Conservation (phyloP, 192 early-diverging fungal genomes). For the Geranomyces variabilis region DNA sequence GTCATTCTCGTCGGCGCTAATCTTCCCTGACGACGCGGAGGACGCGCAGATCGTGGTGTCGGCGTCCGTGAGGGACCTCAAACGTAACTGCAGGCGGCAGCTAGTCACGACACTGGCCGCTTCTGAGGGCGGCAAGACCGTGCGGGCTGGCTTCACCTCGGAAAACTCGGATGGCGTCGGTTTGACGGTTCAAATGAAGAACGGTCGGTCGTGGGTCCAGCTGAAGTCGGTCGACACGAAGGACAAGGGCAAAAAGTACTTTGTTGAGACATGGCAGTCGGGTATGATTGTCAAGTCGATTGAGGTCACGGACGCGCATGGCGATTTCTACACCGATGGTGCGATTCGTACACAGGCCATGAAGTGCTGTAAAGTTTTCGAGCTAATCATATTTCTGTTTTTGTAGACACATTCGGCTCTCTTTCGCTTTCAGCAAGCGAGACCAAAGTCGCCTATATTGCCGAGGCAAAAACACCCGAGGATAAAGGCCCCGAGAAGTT, state of each 20-base stretch:
- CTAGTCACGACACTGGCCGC: slow-evolving; percentile 5
- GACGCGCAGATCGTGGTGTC: slow-evolving; percentile 1
- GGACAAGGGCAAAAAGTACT: slow-evolving; percentile 24
- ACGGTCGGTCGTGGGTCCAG: slow-evolving; percentile 10
- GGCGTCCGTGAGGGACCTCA: slow-evolving; percentile 17
- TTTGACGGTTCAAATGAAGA: background rate
- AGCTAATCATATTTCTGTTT: background rate
- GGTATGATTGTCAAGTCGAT: slow-evolving; percentile 57
- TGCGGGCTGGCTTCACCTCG: slow-evolving; percentile 5
- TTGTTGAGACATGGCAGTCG: slow-evolving; percentile 23
- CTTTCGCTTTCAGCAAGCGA: slow-evolving; percentile 66
- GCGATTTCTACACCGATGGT: slow-evolving; percentile 71
- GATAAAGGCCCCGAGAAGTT: slow-evolving; percentile 45
- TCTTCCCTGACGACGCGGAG: slow-evolving; percentile 9
- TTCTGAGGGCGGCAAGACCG: slow-evolving; percentile 6
- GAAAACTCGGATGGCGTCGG: slow-evolving; percentile 16
- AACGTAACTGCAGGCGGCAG: slow-evolving; percentile 16
- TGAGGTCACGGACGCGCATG: slow-evolving; percentile 70
- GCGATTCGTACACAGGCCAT: slow-evolving; percentile 14
- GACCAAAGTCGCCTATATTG: slow-evolving; percentile 64
- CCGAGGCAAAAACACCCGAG: slow-evolving; percentile 59
- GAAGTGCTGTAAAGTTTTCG: background rate
- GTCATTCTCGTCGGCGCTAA: slow-evolving; percentile 18
- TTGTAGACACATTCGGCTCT: slow-evolving; percentile 46
- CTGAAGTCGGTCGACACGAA: slow-evolving; percentile 8